Base-by-base conservation (phyloP, 2,329 filamentous ascomycete genomes). In the Penicillium corylophilum region DNA sequence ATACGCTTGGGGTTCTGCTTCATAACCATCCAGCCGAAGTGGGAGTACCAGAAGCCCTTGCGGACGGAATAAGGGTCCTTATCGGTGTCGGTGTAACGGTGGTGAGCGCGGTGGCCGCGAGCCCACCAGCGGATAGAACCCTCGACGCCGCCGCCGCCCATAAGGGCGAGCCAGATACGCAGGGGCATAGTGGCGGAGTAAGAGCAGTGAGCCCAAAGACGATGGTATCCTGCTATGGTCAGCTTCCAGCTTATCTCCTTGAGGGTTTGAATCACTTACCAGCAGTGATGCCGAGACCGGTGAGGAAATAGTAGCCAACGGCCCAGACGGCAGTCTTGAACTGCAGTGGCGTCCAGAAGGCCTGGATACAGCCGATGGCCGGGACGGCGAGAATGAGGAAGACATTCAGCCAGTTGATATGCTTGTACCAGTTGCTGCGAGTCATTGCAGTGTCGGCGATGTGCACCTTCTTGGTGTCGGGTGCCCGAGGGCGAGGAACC, bases 321-420 rank as follows among this genome's bases (percentile, higher is more conserved):
- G 90, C 78, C 76, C 86, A 94, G 65, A 90, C 68, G 56, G 84
- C 81, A 2, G 90, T 95, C 74, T 89, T 84, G 59, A 79, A 73
- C 44, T 83, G 79, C 29, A 93, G 76, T 50, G 90, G 89, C 41
- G 90, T 87, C 86, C 87, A 95, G 75, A 88, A 84, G 46, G 90
- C 81, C 48, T 84, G 81, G 63, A 94, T 74, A 68, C 87, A 82
- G 57, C 91, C 91, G 51, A 82, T 78, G 43, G 92, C 56, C 38
- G 92, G 91, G 41, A 95, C 81, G 61, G 87, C 79, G 60, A 95
- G 73, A 70, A 95, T 93, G 71, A 96, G 82, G 56, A 80, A 82
- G 57, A 89, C 86, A 73, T 95, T 96, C 61, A 96, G 81, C 90
- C 91, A 96, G 81, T 95, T 91, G 79, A 96, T 82, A 70, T 96